Evolutionary conservation across 805 yeast species (phyloP), one percentile per base, ranked within the genome.

Genomic region (Schizosaccharomyces pombe): DNA sequence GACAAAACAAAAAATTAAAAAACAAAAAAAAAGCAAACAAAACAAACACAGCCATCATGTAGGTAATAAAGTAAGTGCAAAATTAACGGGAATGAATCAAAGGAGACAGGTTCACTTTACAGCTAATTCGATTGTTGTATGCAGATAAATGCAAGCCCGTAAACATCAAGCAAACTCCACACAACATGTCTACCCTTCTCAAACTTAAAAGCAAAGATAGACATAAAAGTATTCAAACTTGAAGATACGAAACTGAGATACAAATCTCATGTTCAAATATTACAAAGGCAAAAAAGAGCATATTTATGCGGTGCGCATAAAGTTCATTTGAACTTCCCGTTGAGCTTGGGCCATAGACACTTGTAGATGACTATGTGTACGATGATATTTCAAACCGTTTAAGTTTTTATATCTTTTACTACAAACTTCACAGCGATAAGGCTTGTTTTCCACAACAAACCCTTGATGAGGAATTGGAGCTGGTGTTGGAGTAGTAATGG

Each of bases 351-450:
- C 53, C 31, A 49, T 28, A 30, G 39, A 31, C n/a, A 49, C 39
- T 19, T 49, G 53, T 6, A 52, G n/a, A 34, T 52, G 54, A 9
- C 96, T 80, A 68, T 91, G 98, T 24, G 95, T 97, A 62, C 96
- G 77, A 68, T 91, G 98, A 67, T 91, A 91, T 68, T 91, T 91
- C 67, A 91, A 73, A 29, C 98, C 98, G 66, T 91, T 91, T 63
- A 91, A 72, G 64, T 91, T 91, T 73, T 91, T 91, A 71, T 91
- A 91, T 56, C 98, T 72, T 69, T 89, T 91, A 57, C 97, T 97
- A 70, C 98, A 91, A 47, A 89, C 95, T 69, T 91, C 97, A 69
- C 98, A 91, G 64, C 96, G 76, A 67, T 89, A 91, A 39, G 98
- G 98, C 70, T 91, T 91, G 71, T 91, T 87, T 67, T 91, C 98